A percentile compares a stretch with the other conserved stretches of the same genome.
These are phyloP conservation scores for Macrophomina tecta DNA, from an alignment of 2,329 filamentous ascomycete species.

Conservation along the genomic window DNA sequence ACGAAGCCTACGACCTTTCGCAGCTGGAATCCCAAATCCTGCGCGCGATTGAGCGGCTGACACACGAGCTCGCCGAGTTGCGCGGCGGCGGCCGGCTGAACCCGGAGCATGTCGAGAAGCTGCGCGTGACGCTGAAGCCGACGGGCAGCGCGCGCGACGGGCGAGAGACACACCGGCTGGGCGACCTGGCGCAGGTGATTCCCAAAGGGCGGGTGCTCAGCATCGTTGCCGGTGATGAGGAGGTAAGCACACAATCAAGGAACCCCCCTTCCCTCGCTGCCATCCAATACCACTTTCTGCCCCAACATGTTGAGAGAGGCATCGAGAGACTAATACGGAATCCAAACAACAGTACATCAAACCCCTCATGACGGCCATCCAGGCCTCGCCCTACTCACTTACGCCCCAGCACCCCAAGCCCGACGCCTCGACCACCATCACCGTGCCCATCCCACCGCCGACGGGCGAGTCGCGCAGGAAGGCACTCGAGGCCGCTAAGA, in stretches of 20 bases:
- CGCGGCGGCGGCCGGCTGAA: slow-evolving; percentile 68
- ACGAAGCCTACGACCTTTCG: slow-evolving; percentile 68
- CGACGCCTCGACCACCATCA: slow-evolving; percentile 57
- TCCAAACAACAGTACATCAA: slow-evolving; percentile 57
- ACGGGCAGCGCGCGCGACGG: slow-evolving; percentile 47
- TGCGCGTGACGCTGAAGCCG: slow-evolving; percentile 58
- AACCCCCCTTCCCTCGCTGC: too few species aligned
- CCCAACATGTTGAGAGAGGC: too few species aligned
- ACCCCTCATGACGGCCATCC: slow-evolving; percentile 60
- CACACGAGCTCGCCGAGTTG: slow-evolving; percentile 67
- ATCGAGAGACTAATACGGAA: too few species aligned
- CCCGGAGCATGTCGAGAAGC: slow-evolving; percentile 63
- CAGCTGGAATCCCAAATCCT: slow-evolving; percentile 62
- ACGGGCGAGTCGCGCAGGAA: slow-evolving; percentile 61
- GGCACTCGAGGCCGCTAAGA: slow-evolving; percentile 47
- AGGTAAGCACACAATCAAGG: slow-evolving; percentile 52
- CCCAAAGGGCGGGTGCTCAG: slow-evolving; percentile 67
- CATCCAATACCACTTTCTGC: too few species aligned
- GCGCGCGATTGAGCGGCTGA: slow-evolving; percentile 61
- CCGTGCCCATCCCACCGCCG: slow-evolving; percentile 62
- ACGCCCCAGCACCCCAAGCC: slow-evolving; percentile 58
- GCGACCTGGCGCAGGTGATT: slow-evolving; percentile 71
- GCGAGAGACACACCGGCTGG: slow-evolving; percentile 56
- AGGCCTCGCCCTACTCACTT: slow-evolving; percentile 56
- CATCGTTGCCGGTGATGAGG: slow-evolving; percentile 68